Conservation (phyloP, 768 basidiomycete genomes). For the Dacryopinax primogenitus region DNA sequence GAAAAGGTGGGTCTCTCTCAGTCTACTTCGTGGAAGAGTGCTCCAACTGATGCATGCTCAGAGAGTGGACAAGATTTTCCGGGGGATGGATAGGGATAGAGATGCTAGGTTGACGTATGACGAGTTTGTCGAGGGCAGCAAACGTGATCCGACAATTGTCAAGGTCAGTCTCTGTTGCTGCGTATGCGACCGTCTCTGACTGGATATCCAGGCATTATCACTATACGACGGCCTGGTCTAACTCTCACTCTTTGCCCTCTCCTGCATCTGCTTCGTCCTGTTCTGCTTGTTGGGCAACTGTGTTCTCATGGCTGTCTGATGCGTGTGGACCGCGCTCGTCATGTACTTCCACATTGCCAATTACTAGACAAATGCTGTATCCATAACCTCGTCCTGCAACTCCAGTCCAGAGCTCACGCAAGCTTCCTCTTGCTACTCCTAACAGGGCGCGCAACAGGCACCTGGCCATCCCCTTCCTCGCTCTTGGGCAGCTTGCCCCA, state of each 20-base stretch:
- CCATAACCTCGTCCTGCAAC: background rate
- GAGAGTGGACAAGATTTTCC: conserved; percentile 98
- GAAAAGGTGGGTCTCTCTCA: conserved; percentile 57
- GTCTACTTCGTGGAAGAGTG: background rate
- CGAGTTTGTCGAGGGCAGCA: conserved; percentile 96
- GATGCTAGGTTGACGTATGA: conserved; percentile 87
- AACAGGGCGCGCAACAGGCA: background rate
- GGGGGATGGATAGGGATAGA: conserved; percentile 92
- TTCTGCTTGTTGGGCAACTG: background rate
- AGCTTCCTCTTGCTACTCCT: background rate
- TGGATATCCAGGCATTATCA: conserved; percentile 58
- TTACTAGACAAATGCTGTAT: background rate
- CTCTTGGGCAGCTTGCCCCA: conserved; percentile 47
- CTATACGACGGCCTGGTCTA: conserved; percentile 91
- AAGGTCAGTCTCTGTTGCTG: conserved; percentile 44
- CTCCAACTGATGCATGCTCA: conserved; percentile 24
- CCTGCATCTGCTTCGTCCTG: background rate
- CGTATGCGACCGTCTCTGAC: background rate
- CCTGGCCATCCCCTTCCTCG: background rate
- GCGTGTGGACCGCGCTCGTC: background rate
- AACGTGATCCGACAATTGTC: conserved; percentile 98
- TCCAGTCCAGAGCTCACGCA: background rate
- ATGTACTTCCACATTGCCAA: conserved; percentile 1
- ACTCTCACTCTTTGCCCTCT: conserved; percentile 13
- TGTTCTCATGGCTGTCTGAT: background rate